Base-by-base conservation (phyloP, 495 filamentous ascomycete genomes). In the Aspergillus conjunctus region DNA sequence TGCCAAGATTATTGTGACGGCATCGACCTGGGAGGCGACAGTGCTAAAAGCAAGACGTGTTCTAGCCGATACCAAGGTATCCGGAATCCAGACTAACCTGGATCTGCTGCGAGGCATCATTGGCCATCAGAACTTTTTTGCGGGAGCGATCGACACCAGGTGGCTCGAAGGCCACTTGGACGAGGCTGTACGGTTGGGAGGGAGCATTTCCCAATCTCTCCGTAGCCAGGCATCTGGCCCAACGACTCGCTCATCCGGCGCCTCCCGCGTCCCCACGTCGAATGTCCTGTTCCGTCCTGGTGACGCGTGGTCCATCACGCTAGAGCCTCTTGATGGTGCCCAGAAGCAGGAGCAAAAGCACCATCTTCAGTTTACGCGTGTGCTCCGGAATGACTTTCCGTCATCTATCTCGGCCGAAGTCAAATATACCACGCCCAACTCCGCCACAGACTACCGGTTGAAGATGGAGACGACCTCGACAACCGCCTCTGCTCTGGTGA, bases 1-100 rank as follows among this genome's bases (percentile, higher is more conserved):
- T 0, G 84, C 83, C 11, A 88, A 88, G 60, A 71, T 87, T n/a
- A 83, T 88, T 46, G 73, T 88, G 52, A 84, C 83, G 6, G 83
- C 76, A 17, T 70, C 73, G 7, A 75, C 58, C 11, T 86, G 83
- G 81, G 66, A 79, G 18, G 79, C 77, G 33, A 72, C 73, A 1
- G 74, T 87, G 4, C 53, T 66, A 7, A 87, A 85, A 64, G 81
- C 82, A 4, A 76, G 74, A 37, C 71, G 85, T 30, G 82, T 82
- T 7, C 67, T 88, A 3, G 72, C 76, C 10, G 85, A 88, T 58
- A 81, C 81, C 2, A 66, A 64, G 20, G 75, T 87, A 14, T 66
- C 66, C 11, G 85, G 85, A 1, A 74, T 88, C 14, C 83, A 79
- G 49, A 87, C 85, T 0, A 87, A 84, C 58, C 59, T 86, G 5